phyloP scores from a whole-genome alignment of 2,329 filamentous ascomycete species.

The Xylogone sp. region DNA sequence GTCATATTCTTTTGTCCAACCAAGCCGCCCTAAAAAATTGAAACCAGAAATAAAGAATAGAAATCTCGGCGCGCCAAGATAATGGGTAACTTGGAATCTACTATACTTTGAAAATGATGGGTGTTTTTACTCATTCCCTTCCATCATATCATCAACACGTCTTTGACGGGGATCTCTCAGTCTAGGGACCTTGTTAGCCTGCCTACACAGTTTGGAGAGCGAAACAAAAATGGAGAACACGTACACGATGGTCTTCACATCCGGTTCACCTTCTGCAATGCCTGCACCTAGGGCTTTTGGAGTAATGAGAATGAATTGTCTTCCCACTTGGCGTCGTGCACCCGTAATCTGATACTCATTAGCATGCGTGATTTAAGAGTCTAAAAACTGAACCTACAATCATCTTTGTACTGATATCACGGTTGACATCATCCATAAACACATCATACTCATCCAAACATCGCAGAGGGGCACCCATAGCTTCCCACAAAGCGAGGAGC shows the following conservation, averaged over 20 bases:
- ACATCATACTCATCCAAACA: slow-evolving; percentile 98
- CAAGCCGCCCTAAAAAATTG: too few species aligned
- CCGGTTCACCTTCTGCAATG: slow-evolving; percentile 52
- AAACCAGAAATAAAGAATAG: too few species aligned
- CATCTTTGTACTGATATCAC: slow-evolving; percentile 89
- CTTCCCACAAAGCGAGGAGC: slow-evolving; percentile 90
- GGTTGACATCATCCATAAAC: slow-evolving; percentile 98
- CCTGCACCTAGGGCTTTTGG: slow-evolving; percentile 74
- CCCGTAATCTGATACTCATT: slow-evolving; percentile 62
- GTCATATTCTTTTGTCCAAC: too few species aligned
- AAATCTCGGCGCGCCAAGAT: too few species aligned
- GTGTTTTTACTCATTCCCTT: background rate
- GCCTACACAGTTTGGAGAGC: background rate
- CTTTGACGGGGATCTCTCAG: slow-evolving; percentile 51
- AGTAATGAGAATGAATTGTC: slow-evolving; percentile 95
- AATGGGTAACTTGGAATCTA: too few species aligned
- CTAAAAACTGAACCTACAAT: slow-evolving; percentile 55
- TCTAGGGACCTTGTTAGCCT: slow-evolving; percentile 29
- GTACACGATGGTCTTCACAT: slow-evolving; percentile 76
- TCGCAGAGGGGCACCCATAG: slow-evolving; percentile 91
- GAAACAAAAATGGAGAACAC: slow-evolving; percentile 14
- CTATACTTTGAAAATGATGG: too few species aligned
- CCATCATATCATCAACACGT: slow-evolving; percentile 21
- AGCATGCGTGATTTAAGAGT: slow-evolving; percentile 4
- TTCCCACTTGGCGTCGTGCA: slow-evolving; percentile 79